A percentile compares a stretch with the other conserved stretches of the same genome.
Evolutionary conservation across 2,329 filamentous ascomycete species (phyloP).

Genomic region (Penicillium sumatraense): DNA sequence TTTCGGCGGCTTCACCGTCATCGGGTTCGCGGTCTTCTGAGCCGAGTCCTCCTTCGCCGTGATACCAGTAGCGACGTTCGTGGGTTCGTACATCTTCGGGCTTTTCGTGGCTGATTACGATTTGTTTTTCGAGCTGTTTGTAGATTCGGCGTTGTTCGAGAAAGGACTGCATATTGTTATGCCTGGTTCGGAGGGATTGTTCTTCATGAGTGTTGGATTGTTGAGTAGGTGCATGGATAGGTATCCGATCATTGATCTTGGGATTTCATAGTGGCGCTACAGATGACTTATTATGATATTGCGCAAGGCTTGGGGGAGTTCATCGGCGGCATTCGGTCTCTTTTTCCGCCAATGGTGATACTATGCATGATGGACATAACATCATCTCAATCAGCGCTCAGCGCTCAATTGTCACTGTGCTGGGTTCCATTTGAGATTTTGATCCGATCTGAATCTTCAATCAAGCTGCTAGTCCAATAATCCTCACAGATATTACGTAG

Average conservation of each 20-base stretch:
- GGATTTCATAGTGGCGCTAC: slow-evolving; percentile 5
- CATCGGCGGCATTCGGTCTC: slow-evolving; percentile 9
- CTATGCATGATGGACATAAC: background rate
- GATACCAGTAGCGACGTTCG: slow-evolving; percentile 20
- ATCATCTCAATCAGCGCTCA: background rate
- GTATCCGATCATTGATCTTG: too few species aligned
- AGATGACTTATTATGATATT: slow-evolving; percentile 10
- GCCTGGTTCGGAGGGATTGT: too few species aligned
- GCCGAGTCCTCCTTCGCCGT: slow-evolving; percentile 7
- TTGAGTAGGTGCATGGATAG: too few species aligned
- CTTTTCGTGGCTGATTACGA: slow-evolving; percentile 20
- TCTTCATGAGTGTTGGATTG: too few species aligned
- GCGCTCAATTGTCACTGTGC: background rate
- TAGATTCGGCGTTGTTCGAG: slow-evolving; percentile 16
- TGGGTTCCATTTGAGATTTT: too few species aligned
- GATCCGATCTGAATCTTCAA: too few species aligned
- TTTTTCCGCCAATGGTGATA: slow-evolving; percentile 13
- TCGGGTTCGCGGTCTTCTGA: slow-evolving; percentile 9
- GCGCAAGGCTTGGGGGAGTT: slow-evolving; percentile 4
- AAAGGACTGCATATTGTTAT: slow-evolving; percentile 20
- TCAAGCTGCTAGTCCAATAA: too few species aligned
- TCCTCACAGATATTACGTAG: too few species aligned
- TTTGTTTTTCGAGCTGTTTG: slow-evolving; percentile 25
- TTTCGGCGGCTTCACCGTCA: background rate
- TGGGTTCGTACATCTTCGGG: slow-evolving; percentile 20